Conservation (phyloP, 768 basidiomycete species). For the Boletus reticuloceps region DNA sequence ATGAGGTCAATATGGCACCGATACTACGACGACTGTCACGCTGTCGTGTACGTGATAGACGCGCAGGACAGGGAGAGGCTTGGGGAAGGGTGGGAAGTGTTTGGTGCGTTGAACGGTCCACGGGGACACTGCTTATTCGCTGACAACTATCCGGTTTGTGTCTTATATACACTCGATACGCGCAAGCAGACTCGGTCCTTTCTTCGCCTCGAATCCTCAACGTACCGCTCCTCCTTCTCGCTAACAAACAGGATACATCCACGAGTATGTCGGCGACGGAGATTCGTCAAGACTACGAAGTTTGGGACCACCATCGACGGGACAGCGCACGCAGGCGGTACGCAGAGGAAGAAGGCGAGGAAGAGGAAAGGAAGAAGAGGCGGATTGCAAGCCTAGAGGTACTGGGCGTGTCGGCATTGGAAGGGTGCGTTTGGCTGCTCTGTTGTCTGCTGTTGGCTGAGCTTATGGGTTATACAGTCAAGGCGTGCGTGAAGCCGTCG, state of each 20-base stretch:
- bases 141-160: not conserved
- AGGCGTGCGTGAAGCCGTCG: conserved; percentile 85
- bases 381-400: conserved; percentile 79
- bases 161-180: not conserved
- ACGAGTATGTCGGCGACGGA: conserved; percentile 82
- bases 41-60: conserved; percentile 94
- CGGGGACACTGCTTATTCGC: not conserved
- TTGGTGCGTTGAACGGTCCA: conserved; percentile 60
- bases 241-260: conserved; percentile 93
- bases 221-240: conserved; percentile 86
- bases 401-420: conserved; percentile 86
- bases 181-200: conserved; percentile 67
- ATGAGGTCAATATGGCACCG: conserved; percentile 92
- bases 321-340: conserved; percentile 61
- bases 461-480: conserved; percentile 47
- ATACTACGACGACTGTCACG: conserved; percentile 97
- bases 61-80: conserved; percentile 87
- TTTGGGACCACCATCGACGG: conserved; percentile 76
- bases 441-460: not conserved
- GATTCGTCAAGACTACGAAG: conserved; percentile 85
- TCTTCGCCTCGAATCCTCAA: conserved; percentile 88
- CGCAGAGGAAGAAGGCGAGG: conserved; percentile 46
- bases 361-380: conserved; percentile 44
- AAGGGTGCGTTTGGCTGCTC: conserved; percentile 60
- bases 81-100: conserved; percentile 95